Evolutionary conservation across 129 eudicot genomes (phyloP).

Genomic region (Deinandra increscens): DNA sequence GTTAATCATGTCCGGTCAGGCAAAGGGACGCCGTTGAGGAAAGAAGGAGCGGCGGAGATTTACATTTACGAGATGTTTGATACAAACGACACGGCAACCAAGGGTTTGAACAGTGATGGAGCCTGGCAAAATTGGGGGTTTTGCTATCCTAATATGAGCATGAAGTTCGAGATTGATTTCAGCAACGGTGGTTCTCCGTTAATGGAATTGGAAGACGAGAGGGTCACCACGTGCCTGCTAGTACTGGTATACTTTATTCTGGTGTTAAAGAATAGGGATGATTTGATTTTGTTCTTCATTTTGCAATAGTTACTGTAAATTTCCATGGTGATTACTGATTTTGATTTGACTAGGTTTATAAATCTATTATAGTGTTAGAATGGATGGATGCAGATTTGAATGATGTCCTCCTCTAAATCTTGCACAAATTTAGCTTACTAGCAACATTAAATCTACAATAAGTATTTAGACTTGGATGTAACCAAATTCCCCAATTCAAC

Average conservation of each 20-base stretch:
- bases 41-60: constrained; percentile 62
- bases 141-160: constrained; percentile 35
- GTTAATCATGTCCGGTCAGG: constrained; percentile 56
- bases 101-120: constrained; percentile 22
- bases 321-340: neutral
- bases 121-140: constrained; percentile 37
- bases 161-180: constrained; percentile 34
- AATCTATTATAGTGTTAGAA: neutral
- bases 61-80: constrained; percentile 79
- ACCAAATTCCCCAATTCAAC: too few relatives aligned
- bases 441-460: too few relatives aligned
- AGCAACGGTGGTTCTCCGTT: neutral
- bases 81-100: constrained; percentile 16
- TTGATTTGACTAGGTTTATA: neutral
- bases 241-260: constrained; percentile 13
- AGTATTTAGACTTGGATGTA: too few relatives aligned
- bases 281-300: neutral
- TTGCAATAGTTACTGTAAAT: neutral
- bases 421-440: too few relatives aligned
- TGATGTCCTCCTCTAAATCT: too few relatives aligned
- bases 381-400: too few relatives aligned
- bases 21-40: constrained; percentile 70
- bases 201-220: neutral
- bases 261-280: neutral
- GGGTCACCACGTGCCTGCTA: neutral